phyloP scores from a whole-genome alignment of 257 asterid genomes.

The Knoxia roxburghii region DNA sequence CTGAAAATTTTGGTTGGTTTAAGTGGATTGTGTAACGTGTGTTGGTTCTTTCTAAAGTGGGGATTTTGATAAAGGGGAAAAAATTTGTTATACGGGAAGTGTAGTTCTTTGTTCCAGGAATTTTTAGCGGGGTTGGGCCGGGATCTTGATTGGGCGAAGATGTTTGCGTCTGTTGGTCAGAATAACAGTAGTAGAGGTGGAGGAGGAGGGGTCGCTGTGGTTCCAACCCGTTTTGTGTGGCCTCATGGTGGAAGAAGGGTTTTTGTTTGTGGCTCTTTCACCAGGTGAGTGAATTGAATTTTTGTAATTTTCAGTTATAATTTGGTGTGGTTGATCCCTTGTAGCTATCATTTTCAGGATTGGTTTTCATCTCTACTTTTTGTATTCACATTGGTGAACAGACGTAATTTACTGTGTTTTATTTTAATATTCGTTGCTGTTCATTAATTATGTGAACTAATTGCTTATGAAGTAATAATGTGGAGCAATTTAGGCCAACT shows the following conservation, averaged over 20 bases:
- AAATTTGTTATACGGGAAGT: neutral
- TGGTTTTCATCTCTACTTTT: neutral
- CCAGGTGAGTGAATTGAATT: conserved; percentile 40
- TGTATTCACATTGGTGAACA: neutral
- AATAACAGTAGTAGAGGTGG: conserved; percentile 28
- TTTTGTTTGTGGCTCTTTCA: conserved; percentile 58
- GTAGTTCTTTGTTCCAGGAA: conserved; percentile 8
- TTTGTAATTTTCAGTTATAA: conserved; percentile 14
- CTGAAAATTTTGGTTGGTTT: conserved; percentile 3
- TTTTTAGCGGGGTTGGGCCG: conserved; percentile 6
- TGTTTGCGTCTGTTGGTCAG: conserved; percentile 40
- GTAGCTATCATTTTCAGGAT: conserved; percentile 1
- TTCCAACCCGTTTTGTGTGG: conserved; percentile 68
- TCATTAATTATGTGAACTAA: neutral
- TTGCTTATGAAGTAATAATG: neutral
- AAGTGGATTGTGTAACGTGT: conserved; percentile 7
- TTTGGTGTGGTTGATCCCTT: conserved; percentile 6
- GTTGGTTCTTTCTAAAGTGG: conserved; percentile 11
- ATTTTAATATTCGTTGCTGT: neutral
- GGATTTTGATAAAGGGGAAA: conserved; percentile 10
- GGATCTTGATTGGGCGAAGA: conserved; percentile 26
- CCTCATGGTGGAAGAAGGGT: conserved; percentile 71
- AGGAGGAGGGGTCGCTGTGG: conserved; percentile 29
- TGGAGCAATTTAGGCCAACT: neutral
- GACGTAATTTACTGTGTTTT: neutral